A percentile compares a stretch with the other conserved stretches of the same genome.
Conservation (phyloP, 2,329 filamentous ascomycete genomes). For the Bipolaris sorokiniana region DNA sequence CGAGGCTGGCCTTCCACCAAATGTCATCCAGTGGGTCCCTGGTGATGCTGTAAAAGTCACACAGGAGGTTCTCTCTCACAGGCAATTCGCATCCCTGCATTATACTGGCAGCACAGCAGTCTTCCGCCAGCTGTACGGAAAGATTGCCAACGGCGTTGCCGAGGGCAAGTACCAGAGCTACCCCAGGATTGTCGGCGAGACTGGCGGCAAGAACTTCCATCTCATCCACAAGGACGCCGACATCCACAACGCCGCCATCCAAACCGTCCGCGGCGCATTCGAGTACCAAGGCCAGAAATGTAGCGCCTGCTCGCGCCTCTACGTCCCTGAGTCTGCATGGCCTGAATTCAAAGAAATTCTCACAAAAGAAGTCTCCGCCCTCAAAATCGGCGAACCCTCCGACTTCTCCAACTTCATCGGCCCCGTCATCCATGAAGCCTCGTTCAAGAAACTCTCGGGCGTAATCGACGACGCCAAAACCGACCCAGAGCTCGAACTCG, state of each 20-base stretch:
- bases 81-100: conserved; percentile 86
- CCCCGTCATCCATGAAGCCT: conserved; percentile 81
- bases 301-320: conserved; percentile 80
- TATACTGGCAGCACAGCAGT: conserved; percentile 93
- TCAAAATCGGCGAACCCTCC: conserved; percentile 73
- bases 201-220: conserved; percentile 94
- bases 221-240: conserved; percentile 79
- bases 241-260: conserved; percentile 76
- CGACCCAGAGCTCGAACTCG: conserved; percentile 73
- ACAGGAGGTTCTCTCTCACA: conserved; percentile 74
- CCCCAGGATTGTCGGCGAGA: conserved; percentile 88
- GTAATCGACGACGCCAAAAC: conserved; percentile 82
- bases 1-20: conserved; percentile 85
- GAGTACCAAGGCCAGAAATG: conserved; percentile 94
- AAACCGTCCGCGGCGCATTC: conserved; percentile 85
- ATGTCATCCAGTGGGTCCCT: conserved; percentile 93
- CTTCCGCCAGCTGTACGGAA: conserved; percentile 85
- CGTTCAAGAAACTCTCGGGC: conserved; percentile 78
- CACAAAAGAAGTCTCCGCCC: conserved; percentile 69
- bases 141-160: conserved; percentile 81
- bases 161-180: conserved; percentile 84
- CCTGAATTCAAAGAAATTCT: conserved; percentile 72
- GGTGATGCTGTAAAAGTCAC: conserved; percentile 87
- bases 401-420: conserved; percentile 81
- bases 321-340: conserved; percentile 78